Conservation (phyloP, 2,329 filamentous ascomycete species). For the Aspergillus melleus region DNA sequence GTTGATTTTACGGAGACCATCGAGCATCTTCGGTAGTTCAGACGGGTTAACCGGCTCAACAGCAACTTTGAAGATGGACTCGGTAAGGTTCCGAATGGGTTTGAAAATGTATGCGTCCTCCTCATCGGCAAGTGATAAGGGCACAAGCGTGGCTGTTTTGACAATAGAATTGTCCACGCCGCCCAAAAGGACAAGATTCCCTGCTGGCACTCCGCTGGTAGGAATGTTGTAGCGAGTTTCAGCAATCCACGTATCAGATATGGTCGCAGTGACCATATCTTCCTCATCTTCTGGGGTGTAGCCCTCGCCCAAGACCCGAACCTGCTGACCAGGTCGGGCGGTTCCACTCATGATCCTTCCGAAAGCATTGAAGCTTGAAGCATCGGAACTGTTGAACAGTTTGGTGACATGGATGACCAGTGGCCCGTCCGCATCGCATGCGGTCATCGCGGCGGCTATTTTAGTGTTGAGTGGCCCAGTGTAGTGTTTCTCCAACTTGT, state of each 20-base stretch:
- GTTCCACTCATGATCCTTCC: slow-evolving; percentile 92
- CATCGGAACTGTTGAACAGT: slow-evolving; percentile 84
- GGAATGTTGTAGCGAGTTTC: slow-evolving; percentile 92
- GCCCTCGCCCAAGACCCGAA: slow-evolving; percentile 89
- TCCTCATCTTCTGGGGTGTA: slow-evolving; percentile 98
- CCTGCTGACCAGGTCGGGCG: slow-evolving; percentile 74
- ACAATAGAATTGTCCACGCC: slow-evolving; percentile 98
- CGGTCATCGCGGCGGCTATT: slow-evolving; percentile 74
- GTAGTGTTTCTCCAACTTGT: slow-evolving; percentile 82
- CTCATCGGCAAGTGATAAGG: slow-evolving; percentile 75
- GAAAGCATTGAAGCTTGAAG: slow-evolving; percentile 86
- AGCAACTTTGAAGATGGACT: slow-evolving; percentile 96
- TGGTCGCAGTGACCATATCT: slow-evolving; percentile 86
- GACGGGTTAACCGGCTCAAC: slow-evolving; percentile 98
- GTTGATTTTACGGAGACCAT: slow-evolving; percentile 93
- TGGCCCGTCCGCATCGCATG: slow-evolving; percentile 85
- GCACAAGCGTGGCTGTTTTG: slow-evolving; percentile 90
- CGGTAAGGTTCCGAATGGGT: slow-evolving; percentile 89
- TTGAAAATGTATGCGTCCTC: slow-evolving; percentile 96
- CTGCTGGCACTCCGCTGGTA: slow-evolving; percentile 87
- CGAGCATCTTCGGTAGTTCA: slow-evolving; percentile 97
- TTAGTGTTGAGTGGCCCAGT: slow-evolving; percentile 85
- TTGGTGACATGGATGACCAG: slow-evolving; percentile 92
- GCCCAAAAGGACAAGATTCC: slow-evolving; percentile 87
- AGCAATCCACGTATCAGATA: slow-evolving; percentile 83